Conservation (phyloP, 768 basidiomycete species). For the Zangia roseola region DNA sequence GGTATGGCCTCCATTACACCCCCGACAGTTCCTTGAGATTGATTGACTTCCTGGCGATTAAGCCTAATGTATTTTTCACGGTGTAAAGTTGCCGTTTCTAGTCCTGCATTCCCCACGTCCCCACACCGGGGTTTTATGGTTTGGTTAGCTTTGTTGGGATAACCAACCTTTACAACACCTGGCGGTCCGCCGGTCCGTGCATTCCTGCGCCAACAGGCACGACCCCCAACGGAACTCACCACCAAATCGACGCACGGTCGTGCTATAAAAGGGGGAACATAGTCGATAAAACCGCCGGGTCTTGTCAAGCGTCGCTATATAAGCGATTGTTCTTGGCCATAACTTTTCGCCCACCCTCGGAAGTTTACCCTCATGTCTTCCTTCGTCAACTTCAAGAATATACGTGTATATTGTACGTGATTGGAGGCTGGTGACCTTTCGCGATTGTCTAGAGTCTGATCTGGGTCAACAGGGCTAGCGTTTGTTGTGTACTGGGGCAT, state of each 20-base stretch:
- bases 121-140: too few species aligned
- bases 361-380: not conserved
- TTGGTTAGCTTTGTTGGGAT: too few species aligned
- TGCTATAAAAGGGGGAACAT: not conserved
- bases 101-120: too few species aligned
- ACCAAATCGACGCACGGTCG: not conserved
- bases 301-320: too few species aligned
- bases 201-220: not conserved
- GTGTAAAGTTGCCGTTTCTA: too few species aligned
- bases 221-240: not conserved
- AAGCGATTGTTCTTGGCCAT: not conserved
- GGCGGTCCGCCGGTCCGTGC: slow-evolving; percentile 4
- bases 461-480: slow-evolving; percentile 52
- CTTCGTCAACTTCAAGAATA: slow-evolving; percentile 41
- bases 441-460: not conserved
- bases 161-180: too few species aligned
- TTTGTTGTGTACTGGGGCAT: slow-evolving; percentile 79
- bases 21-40: too few species aligned
- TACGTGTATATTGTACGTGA: slow-evolving; percentile 62
- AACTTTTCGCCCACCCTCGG: not conserved
- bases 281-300: too few species aligned
- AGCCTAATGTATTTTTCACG: too few species aligned
- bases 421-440: too few species aligned
- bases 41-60: too few species aligned
- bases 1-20: too few species aligned